phyloP scores from a whole-genome alignment of 371 early-diverging fungal species.

The Rhizopus arrhizus region DNA sequence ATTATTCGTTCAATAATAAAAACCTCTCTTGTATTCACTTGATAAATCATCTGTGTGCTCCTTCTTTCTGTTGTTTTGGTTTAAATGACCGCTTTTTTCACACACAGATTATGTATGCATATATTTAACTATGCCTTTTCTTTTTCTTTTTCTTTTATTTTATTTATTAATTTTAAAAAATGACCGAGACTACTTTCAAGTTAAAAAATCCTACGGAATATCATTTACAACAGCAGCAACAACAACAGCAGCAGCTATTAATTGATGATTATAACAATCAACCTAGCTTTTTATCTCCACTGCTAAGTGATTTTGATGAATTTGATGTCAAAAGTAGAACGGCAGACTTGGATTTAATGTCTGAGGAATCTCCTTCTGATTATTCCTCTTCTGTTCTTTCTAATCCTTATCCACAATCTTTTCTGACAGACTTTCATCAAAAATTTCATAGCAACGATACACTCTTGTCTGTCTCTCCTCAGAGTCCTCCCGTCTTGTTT shows the following conservation, averaged over 20 bases:
- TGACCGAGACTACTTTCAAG: slow-evolving; percentile 21
- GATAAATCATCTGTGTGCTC: not conserved
- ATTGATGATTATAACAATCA: slow-evolving; percentile 8
- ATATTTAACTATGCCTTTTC: not conserved
- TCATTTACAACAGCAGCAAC: slow-evolving; percentile 22
- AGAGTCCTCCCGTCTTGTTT: slow-evolving; percentile 4
- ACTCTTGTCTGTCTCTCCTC: slow-evolving; percentile 9
- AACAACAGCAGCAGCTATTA: slow-evolving; percentile 17
- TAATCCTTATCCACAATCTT: slow-evolving; percentile 14
- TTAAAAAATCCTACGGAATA: slow-evolving; percentile 34
- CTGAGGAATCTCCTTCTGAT: slow-evolving; percentile 32
- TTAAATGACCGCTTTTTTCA: slow-evolving; percentile 2
- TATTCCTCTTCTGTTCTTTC: slow-evolving; percentile 18
- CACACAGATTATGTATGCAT: not conserved
- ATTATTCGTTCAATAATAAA: not conserved
- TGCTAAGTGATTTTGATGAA: slow-evolving; percentile 35
- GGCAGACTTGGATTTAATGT: slow-evolving; percentile 1
- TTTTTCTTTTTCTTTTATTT: slow-evolving; percentile 1
- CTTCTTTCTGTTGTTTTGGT: slow-evolving; percentile 1
- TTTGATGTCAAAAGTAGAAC: slow-evolving; percentile 1
- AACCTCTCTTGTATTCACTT: not conserved
- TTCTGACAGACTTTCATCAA: slow-evolving; percentile 16
- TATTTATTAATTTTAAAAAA: not conserved
- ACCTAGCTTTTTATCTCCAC: slow-evolving; percentile 23
- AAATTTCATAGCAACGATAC: slow-evolving; percentile 7